Evolutionary conservation across 169 alveolate genomes (phyloP).

Genomic region (Eimeria necatrix): DNA sequence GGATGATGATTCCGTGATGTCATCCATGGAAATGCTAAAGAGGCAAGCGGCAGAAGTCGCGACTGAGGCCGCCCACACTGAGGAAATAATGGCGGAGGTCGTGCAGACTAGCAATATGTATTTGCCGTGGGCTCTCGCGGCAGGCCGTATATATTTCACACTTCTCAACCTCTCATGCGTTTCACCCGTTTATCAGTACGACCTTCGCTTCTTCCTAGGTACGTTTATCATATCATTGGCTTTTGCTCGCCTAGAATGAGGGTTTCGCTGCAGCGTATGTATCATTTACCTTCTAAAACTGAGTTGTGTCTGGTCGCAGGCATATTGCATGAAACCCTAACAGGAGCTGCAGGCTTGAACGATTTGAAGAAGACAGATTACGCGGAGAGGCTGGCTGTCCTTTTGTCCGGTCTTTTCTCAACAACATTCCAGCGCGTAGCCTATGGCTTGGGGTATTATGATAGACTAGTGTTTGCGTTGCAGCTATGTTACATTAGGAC

Average conservation of each 20-base stretch:
- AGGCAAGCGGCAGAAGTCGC: constrained; percentile 96
- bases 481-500: constrained; percentile 79
- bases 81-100: constrained; percentile 95
- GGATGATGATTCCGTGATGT: constrained; percentile 91
- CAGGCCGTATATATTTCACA: constrained; percentile 92
- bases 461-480: constrained; percentile 86
- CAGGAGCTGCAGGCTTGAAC: constrained; percentile 76
- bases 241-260: background rate
- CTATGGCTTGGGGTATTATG: constrained; percentile 82
- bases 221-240: constrained; percentile 14
- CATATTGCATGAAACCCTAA: constrained; percentile 73
- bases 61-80: constrained; percentile 95
- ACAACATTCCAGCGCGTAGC: constrained; percentile 74
- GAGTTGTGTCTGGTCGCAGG: constrained; percentile 52
- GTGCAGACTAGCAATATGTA: constrained; percentile 92
- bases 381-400: constrained; percentile 52
- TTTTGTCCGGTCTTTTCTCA: constrained; percentile 73
- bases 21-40: constrained; percentile 92
- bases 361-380: constrained; percentile 69
- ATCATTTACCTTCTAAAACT: constrained; percentile 51
- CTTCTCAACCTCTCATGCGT: constrained; percentile 92
- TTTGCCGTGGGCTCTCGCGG: constrained; percentile 92
- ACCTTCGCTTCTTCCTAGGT: constrained; percentile 96
- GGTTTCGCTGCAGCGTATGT: constrained; percentile 12
- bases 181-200: constrained; percentile 96